These are phyloP conservation scores for Termitomyces sp. DNA, from an alignment of 768 basidiomycete genomes.

Conservation along the genomic window DNA sequence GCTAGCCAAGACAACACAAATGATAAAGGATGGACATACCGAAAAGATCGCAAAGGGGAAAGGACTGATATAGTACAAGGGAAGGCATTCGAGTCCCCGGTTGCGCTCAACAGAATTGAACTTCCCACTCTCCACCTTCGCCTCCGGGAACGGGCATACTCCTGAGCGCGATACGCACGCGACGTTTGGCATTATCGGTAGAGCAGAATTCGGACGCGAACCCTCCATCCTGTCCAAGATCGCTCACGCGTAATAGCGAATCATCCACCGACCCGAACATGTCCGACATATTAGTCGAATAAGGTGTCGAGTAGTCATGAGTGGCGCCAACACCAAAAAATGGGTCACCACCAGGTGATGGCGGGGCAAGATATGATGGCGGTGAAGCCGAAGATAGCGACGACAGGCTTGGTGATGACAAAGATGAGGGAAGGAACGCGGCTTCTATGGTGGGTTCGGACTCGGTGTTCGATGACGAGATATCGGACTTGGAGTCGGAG, in stretches of 20 bases:
- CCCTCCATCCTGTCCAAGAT: conserved; percentile 27
- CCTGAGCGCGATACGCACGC: conserved; percentile 64
- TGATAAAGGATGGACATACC: conserved; percentile 8
- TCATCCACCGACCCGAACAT: conserved; percentile 28
- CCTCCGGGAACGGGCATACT: conserved; percentile 54
- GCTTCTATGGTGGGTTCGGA: conserved; percentile 15
- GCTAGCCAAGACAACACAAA: conserved; percentile 11
- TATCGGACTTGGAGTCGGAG: conserved; percentile 18
- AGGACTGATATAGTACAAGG: conserved; percentile 1
- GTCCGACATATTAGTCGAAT: conserved; percentile 25
- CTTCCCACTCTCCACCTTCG: conserved; percentile 77
- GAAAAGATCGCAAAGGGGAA: background rate
- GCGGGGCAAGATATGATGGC: conserved; percentile 31
- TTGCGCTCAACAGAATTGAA: conserved; percentile 52
- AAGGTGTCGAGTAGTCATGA: conserved; percentile 31
- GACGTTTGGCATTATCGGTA: conserved; percentile 36
- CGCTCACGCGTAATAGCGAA: conserved; percentile 18
- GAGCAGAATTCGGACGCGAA: conserved; percentile 33
- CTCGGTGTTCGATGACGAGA: conserved; percentile 21
- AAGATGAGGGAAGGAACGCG: conserved; percentile 21
- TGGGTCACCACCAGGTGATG: conserved; percentile 39
- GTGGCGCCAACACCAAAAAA: conserved; percentile 51
- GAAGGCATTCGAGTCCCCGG: background rate
- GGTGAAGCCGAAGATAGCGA: conserved; percentile 21
- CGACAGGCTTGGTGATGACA: conserved; percentile 3